phyloP scores from a whole-genome alignment of 108 stramenopile genomes.

The Aureococcus anophagefferens region DNA sequence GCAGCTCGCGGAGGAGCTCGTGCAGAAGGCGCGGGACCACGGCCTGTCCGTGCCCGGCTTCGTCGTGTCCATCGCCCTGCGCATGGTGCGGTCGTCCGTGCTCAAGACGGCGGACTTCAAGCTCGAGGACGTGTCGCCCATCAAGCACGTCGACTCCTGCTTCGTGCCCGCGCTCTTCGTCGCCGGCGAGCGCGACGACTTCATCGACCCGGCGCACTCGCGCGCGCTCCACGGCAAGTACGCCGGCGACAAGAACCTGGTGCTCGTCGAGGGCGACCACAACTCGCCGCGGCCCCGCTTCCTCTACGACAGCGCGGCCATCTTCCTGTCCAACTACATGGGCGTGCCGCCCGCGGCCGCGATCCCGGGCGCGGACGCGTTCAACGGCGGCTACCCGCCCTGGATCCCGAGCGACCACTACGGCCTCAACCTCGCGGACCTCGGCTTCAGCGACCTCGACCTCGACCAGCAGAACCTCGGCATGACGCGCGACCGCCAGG shows the following conservation, averaged over 20 bases:
- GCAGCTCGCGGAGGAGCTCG: slow-evolving; percentile 15
- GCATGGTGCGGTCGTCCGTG: not conserved
- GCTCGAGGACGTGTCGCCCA: not conserved
- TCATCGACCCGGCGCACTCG: slow-evolving; percentile 35
- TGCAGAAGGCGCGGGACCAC: not conserved
- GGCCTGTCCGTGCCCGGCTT: not conserved
- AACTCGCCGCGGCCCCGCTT: not conserved
- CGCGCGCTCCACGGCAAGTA: not conserved
- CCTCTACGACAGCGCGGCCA: not conserved
- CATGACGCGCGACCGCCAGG: too few relatives aligned
- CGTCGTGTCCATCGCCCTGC: not conserved
- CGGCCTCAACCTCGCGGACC: not conserved
- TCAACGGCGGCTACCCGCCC: not conserved
- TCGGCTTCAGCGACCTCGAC: not conserved
- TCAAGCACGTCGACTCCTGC: not conserved
- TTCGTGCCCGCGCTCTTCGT: slow-evolving; percentile 31
- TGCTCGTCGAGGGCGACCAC: not conserved
- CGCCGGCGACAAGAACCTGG: not conserved
- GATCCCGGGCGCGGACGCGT: not conserved
- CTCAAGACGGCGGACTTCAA: not conserved
- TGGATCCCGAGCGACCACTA: not conserved
- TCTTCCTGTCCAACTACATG: slow-evolving; percentile 51
- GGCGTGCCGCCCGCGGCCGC: slow-evolving; percentile 44
- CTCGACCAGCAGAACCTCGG: too few relatives aligned
- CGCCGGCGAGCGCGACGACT: slow-evolving; percentile 30